Conservation (phyloP, 805 yeast genomes). For the Candida mattraensis region DNA sequence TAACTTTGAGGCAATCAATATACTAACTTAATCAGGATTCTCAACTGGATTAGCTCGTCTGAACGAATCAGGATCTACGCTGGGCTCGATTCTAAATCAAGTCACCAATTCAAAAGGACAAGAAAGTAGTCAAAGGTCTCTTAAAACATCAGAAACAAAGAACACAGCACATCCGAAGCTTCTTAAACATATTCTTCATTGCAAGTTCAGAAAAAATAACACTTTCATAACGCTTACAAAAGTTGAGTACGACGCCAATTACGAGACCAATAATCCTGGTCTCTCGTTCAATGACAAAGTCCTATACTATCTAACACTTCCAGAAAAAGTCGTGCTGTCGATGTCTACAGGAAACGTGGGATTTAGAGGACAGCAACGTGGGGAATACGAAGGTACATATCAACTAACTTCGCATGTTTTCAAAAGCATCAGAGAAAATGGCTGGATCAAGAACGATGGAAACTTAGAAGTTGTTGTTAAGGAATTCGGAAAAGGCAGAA, state of each 20-base stretch:
- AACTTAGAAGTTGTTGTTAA: conserved; percentile 75
- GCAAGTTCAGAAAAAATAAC: conserved; percentile 78
- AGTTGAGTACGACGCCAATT: conserved; percentile 63
- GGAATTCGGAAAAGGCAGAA: conserved; percentile 87
- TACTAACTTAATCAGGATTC: too few species aligned
- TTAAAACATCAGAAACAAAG: conserved; percentile 4
- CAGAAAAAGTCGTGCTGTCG: conserved; percentile 68
- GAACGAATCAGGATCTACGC: conserved; percentile 19
- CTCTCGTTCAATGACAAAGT: conserved; percentile 67
- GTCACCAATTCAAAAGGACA: conserved; percentile 3
- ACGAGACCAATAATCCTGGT: conserved; percentile 53
- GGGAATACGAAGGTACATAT: conserved; percentile 91
- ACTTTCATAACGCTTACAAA: conserved; percentile 76
- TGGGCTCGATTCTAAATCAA: conserved; percentile 28
- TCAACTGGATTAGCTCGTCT: too few species aligned
- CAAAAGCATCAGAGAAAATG: conserved; percentile 61
- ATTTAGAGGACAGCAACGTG: conserved; percentile 84
- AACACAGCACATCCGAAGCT: conserved; percentile 24
- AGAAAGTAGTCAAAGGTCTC: conserved; percentile 2
- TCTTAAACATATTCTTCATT: conserved; percentile 73
- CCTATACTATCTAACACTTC: conserved; percentile 73
- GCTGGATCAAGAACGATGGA: conserved; percentile 33
- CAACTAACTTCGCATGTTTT: conserved; percentile 78
- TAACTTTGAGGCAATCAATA: too few species aligned
- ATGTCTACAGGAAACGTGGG: conserved; percentile 86